Evolutionary conservation across 1,139 yeast genomes (phyloP).

Genomic region (Blastobotrys raffinosifermentans): DNA sequence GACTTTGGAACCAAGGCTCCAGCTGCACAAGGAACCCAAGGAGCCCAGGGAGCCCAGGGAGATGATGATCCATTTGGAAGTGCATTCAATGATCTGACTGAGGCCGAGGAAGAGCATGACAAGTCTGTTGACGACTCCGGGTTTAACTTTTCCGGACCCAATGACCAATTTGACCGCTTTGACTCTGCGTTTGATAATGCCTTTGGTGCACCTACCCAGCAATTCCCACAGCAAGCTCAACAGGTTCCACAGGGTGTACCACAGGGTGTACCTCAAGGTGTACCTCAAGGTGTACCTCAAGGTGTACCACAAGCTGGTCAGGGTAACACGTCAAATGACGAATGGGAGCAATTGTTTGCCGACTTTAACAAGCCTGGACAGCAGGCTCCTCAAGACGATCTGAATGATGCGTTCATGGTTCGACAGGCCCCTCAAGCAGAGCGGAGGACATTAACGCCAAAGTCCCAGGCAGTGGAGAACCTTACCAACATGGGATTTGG

Average conservation of each 20-base stretch:
- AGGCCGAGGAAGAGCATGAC: slow-evolving; percentile 21
- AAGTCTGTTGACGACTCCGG: slow-evolving; percentile 9
- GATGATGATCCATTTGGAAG: slow-evolving; percentile 22
- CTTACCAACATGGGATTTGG: slow-evolving; percentile 88
- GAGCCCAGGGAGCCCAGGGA: not conserved
- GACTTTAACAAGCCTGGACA: slow-evolving; percentile 60
- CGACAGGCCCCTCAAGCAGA: slow-evolving; percentile 12
- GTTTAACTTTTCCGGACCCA: slow-evolving; percentile 15
- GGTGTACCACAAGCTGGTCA: slow-evolving; percentile 2
- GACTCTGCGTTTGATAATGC: slow-evolving; percentile 23
- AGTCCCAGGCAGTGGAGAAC: slow-evolving; percentile 51
- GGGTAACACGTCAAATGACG: slow-evolving; percentile 42
- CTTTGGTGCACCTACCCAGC: slow-evolving; percentile 8
- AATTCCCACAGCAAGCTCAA: not conserved
- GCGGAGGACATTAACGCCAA: slow-evolving; percentile 16
- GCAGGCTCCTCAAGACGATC: slow-evolving; percentile 16
- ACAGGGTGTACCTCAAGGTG: not conserved
- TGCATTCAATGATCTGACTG: slow-evolving; percentile 25
- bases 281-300: not conserved
- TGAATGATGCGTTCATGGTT: slow-evolving; percentile 23
- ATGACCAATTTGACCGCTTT: slow-evolving; percentile 42
- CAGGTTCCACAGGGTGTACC: not conserved
- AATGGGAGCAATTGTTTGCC: slow-evolving; percentile 93
- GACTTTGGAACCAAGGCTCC: slow-evolving; percentile 13
- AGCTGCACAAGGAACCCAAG: slow-evolving; percentile 6